A percentile compares a stretch with the other conserved stretches of the same genome.
Evolutionary conservation across 768 basidiomycete genomes (phyloP).

Genomic region (Podaxis pistillaris): DNA sequence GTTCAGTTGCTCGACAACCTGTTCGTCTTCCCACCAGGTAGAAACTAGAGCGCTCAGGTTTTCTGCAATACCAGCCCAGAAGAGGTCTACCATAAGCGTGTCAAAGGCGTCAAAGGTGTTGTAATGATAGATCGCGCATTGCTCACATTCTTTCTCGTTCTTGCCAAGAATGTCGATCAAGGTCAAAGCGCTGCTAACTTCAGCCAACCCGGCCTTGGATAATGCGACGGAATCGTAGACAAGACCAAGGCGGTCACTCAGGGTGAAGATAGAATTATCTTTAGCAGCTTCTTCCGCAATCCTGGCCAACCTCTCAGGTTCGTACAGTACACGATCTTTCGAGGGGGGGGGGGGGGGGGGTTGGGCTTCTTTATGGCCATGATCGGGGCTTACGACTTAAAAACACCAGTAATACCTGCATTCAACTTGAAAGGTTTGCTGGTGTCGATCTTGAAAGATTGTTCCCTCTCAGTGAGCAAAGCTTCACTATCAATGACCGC

Average conservation of each 20-base stretch:
- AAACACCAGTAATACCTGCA: constrained; percentile 84
- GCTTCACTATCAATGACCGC: constrained; percentile 55
- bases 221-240: constrained; percentile 81
- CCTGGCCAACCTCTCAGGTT: constrained; percentile 70
- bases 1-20: constrained; percentile 51
- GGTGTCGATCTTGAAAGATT: constrained; percentile 66
- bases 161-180: constrained; percentile 62
- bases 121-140: not conserved
- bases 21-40: constrained; percentile 83
- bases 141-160: constrained; percentile 76
- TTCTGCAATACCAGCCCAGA: constrained; percentile 71
- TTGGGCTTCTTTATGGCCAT: constrained; percentile 1
- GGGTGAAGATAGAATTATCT: constrained; percentile 59
- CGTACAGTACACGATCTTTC: constrained; percentile 85
- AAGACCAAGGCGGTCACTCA: constrained; percentile 88
- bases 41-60: constrained; percentile 53
- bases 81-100: constrained; percentile 54
- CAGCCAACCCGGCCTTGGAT: constrained; percentile 77
- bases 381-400: constrained; percentile 41
- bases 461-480: constrained; percentile 69
- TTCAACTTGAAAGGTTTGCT: constrained; percentile 86
- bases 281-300: constrained; percentile 82
- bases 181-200: constrained; percentile 74
- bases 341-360: too few species aligned
- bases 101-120: not conserved